Conservation (phyloP, 805 yeast genomes). For the Metschnikowia colocasiae region DNA sequence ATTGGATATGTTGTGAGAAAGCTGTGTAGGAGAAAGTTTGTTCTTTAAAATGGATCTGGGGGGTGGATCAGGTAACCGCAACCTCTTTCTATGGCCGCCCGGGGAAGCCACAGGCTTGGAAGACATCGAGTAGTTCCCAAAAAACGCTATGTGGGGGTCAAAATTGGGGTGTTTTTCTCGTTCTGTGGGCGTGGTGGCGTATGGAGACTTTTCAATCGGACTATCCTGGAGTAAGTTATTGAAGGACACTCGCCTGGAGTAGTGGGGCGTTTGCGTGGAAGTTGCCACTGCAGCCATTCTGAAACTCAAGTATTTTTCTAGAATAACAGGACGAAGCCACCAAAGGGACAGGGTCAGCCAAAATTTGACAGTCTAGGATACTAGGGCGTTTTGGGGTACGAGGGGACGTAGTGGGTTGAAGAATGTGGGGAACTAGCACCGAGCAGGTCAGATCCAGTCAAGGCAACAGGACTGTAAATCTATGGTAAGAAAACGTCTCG, state of each 20-base stretch:
- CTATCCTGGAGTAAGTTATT: conserved; percentile 35
- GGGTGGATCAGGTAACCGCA: conserved; percentile 31
- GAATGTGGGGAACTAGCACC: conserved; percentile 3
- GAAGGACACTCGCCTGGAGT: conserved; percentile 42
- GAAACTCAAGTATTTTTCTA: not conserved
- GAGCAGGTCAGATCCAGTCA: not conserved
- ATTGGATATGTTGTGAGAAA: conserved; percentile 16
- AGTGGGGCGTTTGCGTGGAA: conserved; percentile 7
- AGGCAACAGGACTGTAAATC: not conserved
- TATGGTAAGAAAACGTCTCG: not conserved
- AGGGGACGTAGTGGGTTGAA: not conserved
- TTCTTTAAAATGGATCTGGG: conserved; percentile 40
- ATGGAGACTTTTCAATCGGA: conserved; percentile 2
- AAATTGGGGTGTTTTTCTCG: conserved; percentile 18
- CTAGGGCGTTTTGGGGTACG: not conserved
- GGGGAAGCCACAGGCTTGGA: conserved; percentile 8
- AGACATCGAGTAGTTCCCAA: conserved; percentile 16
- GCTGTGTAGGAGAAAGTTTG: conserved; percentile 28
- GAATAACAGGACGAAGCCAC: not conserved
- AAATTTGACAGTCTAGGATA: not conserved
- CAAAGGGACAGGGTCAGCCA: not conserved
- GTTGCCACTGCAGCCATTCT: conserved; percentile 10
- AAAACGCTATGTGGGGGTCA: conserved; percentile 18
- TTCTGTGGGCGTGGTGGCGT: conserved; percentile 21
- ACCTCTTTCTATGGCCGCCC: conserved; percentile 14